These are phyloP conservation scores for Alloteropsis angusta DNA, from an alignment of 202 grass and related monocot species.

Conservation along the genomic window DNA sequence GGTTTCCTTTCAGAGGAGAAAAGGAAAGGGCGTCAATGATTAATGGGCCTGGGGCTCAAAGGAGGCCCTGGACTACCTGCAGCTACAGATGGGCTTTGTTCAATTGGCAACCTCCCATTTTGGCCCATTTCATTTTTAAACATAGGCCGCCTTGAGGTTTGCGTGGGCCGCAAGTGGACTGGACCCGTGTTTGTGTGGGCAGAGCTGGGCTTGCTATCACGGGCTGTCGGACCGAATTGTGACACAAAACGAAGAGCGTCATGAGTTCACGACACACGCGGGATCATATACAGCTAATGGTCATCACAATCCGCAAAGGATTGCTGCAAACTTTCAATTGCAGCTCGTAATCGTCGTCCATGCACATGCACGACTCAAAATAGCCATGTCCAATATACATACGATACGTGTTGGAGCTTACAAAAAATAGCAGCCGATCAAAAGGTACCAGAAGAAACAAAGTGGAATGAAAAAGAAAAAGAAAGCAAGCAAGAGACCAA, in stretches of 20 bases:
- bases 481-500: slow-evolving; percentile 13
- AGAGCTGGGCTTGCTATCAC: no score
- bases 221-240: no score
- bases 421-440: neutral
- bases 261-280: neutral
- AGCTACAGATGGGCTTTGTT: neutral
- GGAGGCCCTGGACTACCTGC: neutral
- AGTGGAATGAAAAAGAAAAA: neutral
- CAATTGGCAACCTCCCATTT: neutral
- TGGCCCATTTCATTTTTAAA: no score
- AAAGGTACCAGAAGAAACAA: neutral
- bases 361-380: neutral
- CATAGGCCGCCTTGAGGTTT: no score
- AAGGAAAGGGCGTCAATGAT: neutral
- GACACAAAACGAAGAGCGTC: no score
- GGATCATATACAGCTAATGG: no score
- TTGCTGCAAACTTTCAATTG: neutral
- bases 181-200: no score
- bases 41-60: neutral
- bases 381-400: neutral
- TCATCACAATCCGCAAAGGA: neutral
- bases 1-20: neutral
- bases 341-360: neutral
- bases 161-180: no score
- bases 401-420: neutral